These are phyloP conservation scores for Niveomyces coronatus DNA, from an alignment of 2,329 filamentous ascomycete species.

Conservation along the genomic window DNA sequence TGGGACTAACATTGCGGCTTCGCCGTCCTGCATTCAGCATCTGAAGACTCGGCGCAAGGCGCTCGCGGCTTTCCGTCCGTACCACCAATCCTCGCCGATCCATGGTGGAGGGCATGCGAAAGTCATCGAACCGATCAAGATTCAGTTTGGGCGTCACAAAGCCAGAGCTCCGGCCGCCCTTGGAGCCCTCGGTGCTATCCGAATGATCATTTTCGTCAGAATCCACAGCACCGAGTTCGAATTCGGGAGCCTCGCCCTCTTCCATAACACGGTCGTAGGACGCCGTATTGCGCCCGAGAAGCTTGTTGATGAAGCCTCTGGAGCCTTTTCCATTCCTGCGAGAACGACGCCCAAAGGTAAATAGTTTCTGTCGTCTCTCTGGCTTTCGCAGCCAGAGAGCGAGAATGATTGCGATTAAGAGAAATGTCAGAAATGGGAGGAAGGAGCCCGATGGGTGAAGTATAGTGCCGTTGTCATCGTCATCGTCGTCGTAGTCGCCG, in stretches of 20 bases:
- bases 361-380: slow-evolving; percentile 47
- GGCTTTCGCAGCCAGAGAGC: slow-evolving; percentile 69
- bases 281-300: slow-evolving; percentile 49
- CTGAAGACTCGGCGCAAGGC: slow-evolving; percentile 49
- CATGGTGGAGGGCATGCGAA: slow-evolving; percentile 34
- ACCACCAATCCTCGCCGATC: slow-evolving; percentile 65
- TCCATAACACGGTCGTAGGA: slow-evolving; percentile 80
- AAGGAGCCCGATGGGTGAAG: slow-evolving; percentile 66
- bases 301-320: slow-evolving; percentile 45
- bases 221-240: slow-evolving; percentile 63
- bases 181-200: slow-evolving; percentile 47
- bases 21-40: slow-evolving; percentile 46
- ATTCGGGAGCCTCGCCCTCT: slow-evolving; percentile 62
- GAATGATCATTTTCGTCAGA: slow-evolving; percentile 55
- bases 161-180: slow-evolving; percentile 52
- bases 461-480: slow-evolving; percentile 50
- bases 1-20: slow-evolving; percentile 47
- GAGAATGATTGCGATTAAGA: slow-evolving; percentile 60
- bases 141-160: slow-evolving; percentile 56
- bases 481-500: slow-evolving; percentile 31
- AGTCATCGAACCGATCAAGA: slow-evolving; percentile 39
- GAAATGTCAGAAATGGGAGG: slow-evolving; percentile 39
- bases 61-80: slow-evolving; percentile 77
- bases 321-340: slow-evolving; percentile 34
- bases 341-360: slow-evolving; percentile 19